Evolutionary conservation across 1,139 yeast genomes (phyloP).

Genomic region (Zygosaccharomyces pseudobailii): DNA sequence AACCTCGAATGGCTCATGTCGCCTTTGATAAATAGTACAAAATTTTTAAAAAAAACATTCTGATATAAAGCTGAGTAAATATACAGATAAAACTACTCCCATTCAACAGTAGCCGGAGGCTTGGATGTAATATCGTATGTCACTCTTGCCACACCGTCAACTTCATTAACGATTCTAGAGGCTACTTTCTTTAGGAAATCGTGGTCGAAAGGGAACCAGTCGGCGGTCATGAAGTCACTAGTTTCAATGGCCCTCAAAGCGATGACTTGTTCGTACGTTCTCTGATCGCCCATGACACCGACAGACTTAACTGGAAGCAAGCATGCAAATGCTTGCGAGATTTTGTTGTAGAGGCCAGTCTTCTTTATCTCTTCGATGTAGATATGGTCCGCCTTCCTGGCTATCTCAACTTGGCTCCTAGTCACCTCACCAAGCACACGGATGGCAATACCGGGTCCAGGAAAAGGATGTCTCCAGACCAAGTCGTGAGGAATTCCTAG

Average conservation of each 20-base stretch:
- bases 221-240: conserved; percentile 98
- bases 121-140: conserved; percentile 97
- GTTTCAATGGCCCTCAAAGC: conserved; percentile 98
- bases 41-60: neutral
- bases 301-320: conserved; percentile 95
- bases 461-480: conserved; percentile 99
- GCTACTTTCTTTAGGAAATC: conserved; percentile 88
- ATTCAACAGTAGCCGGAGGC: conserved; percentile 99
- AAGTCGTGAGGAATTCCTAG: conserved; percentile 94
- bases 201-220: conserved; percentile 95
- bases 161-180: conserved; percentile 96
- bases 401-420: conserved; percentile 85
- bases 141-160: conserved; percentile 97
- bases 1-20: neutral
- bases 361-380: conserved; percentile 92
- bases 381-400: conserved; percentile 94
- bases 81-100: conserved; percentile 59
- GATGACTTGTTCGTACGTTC: conserved; percentile 98
- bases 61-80: neutral
- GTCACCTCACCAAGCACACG: conserved; percentile 97
- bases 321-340: conserved; percentile 97
- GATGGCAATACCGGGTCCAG: conserved; percentile 99
- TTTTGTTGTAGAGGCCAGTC: conserved; percentile 88
- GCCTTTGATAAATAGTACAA: neutral
- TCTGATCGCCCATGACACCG: conserved; percentile 99